Evolutionary conservation across 306 rosid genomes (phyloP), one percentile per base, ranked within the genome.

Genomic region (Lathyrus tuberosus): DNA sequence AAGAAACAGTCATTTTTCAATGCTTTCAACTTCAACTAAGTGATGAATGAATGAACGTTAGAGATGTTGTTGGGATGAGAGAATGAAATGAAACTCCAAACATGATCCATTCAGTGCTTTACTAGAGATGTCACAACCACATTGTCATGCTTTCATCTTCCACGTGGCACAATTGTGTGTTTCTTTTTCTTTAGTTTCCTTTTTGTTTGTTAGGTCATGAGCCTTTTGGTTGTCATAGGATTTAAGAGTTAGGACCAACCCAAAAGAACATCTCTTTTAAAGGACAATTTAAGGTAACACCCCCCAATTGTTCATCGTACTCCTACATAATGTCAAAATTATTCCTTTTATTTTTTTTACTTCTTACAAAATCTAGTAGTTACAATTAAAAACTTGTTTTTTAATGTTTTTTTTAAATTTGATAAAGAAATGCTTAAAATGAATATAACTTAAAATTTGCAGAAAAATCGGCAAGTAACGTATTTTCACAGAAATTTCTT

Each of bases 1-100:
- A 80, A 70, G 91, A 79, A 38, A 65, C 0, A 75, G 88, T 73
- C 99, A 94, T 94, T 67, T 85, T 82, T 74, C 46, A 17, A 57
- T 56, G 17, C 13, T 33, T 18, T 76, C 62, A n/a, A 60, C 40
- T 69, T 69, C 42, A 4, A 35, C 41, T 31, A 5, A 67, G 41
- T 14, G 31, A 6, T 57, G 71, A 42, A 44, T 59, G 69, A 56
- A 49, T 6, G 26, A 12, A 10, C 4, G 24, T 35, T 35, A 5
- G 15, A 13, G 10, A 46, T 46, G 51, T 46, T 38, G 38, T 35
- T 33, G 38, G 6, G 10, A 35, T 10, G 65, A 63, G 48, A 13
- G 33, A 62, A 38, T 62, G 65, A 0, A 66, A 47, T 20, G 46
- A 65, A 58, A 47, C 41, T 61, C 37, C 43, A n/a, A 20, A 28